Base-by-base conservation (phyloP, 805 yeast species). In the Ogataea pignaliae region DNA sequence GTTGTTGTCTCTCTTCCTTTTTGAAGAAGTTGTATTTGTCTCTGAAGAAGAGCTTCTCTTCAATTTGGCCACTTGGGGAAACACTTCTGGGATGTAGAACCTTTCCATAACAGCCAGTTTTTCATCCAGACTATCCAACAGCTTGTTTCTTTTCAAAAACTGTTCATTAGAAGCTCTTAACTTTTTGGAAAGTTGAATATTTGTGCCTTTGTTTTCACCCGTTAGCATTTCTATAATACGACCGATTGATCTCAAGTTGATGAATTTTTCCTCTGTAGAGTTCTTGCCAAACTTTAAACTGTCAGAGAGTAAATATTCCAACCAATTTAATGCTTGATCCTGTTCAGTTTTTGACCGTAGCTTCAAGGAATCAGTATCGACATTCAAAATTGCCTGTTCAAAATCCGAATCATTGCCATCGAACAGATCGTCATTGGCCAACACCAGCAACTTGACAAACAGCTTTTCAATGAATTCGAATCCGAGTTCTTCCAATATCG, bases 251-350 rank as follows among this genome's bases (percentile, higher is more conserved):
- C 43, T 39, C 3, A 41, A 21, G 38, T 51, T 50, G 10, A 60
- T 29, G 29, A 63, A 43, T n/a, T 41, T 40, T 2, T 48, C 43
- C 29, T 53, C 18, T n/a, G 52, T 51, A 5, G 57, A 56, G 38
- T 57, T 53, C 34, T 47, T 50, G 12, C 48, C 43, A 40, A 56
- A 58, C 10, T 34, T 46, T 9, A 57, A 40, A 14, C 28, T 33
- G 31, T 55, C 50, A 1, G 42, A 29, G 3, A 60, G 13, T 0
- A 63, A 42, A 34, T 59, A 63, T 32, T 53, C 53, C 15, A 60
- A 39, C 60, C 69, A 57, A 14, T 51, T 50, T 8, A 46, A 10
- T 8, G 46, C 50, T 43, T 60, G 63, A 7, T 34, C 16, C 9
- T 41, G 5, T 17, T 51, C 47, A 10, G 26, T 40, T 14, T 21